A percentile compares a stretch with the other conserved stretches of the same genome.
These are phyloP conservation scores for Diatrype stigma DNA, from an alignment of 2,329 filamentous ascomycete genomes.

Conservation along the genomic window DNA sequence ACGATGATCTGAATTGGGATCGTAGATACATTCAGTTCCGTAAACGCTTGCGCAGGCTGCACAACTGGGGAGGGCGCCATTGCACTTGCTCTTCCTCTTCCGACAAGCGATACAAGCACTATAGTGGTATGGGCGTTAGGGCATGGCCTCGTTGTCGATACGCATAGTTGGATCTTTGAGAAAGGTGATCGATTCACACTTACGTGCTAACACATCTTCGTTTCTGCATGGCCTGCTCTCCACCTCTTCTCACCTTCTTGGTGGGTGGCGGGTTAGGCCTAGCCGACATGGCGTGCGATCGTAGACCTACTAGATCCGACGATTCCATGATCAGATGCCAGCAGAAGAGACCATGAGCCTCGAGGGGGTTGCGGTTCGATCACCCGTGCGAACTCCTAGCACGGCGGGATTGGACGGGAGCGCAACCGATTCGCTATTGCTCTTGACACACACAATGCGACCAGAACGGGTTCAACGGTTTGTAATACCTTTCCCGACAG, in stretches of 20 bases:
- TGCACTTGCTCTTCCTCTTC: conserved; percentile 81
- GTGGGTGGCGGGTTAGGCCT: conserved; percentile 15
- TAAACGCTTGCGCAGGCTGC: conserved; percentile 97
- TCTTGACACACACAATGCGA: too few relatives aligned
- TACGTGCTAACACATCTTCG: conserved; percentile 74
- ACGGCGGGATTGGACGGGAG: neutral
- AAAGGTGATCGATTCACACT: conserved; percentile 8
- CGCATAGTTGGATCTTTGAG: neutral
- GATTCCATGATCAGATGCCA: conserved; percentile 19
- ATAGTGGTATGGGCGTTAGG: neutral
- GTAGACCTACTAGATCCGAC: conserved; percentile 17
- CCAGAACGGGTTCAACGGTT: neutral
- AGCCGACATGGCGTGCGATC: conserved; percentile 11
- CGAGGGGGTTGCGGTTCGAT: neutral
- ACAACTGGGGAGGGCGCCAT: conserved; percentile 86
- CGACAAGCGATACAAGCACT: conserved; percentile 73
- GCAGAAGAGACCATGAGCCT: conserved; percentile 1
- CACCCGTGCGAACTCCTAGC: neutral
- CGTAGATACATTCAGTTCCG: conserved; percentile 84
- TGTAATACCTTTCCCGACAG: neutral
- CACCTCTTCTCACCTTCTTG: conserved; percentile 47
- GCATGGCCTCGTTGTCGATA: neutral
- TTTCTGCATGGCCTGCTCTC: conserved; percentile 52
- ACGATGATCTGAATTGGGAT: conserved; percentile 92
- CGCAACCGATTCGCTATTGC: neutral